Percentiles rank a stretch among this genome's conserved stretches.
phyloP scores from a whole-genome alignment of 768 basidiomycete species.

The Lentinula boryana region DNA sequence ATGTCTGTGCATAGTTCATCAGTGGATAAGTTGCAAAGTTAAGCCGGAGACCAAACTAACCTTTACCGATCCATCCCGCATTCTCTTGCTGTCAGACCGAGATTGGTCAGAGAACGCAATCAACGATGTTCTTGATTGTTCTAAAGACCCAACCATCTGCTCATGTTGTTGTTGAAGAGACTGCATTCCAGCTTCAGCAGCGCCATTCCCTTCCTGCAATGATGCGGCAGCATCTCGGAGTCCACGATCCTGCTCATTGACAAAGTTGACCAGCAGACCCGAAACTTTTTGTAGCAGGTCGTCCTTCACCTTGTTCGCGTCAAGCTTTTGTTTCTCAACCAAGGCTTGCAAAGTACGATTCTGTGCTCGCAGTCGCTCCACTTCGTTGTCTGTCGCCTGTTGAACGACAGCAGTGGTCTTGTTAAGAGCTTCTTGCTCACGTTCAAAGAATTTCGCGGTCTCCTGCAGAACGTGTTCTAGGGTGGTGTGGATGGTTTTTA shows the following conservation, averaged over 20 bases:
- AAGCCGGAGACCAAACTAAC: conserved; percentile 22
- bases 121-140: conserved; percentile 36
- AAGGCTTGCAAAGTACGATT: conserved; percentile 58
- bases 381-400: conserved; percentile 43
- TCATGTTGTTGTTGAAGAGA: conserved; percentile 45
- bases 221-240: conserved; percentile 51
- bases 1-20: conserved; percentile 25
- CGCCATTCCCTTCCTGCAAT: conserved; percentile 49
- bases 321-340: conserved; percentile 60
- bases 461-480: conserved; percentile 57
- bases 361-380: conserved; percentile 60
- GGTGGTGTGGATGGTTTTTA: conserved; percentile 52
- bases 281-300: conserved; percentile 75
- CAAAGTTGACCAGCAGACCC: conserved; percentile 63
- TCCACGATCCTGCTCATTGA: conserved; percentile 59
- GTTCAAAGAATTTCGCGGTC: conserved; percentile 47
- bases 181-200: conserved; percentile 45
- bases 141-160: conserved; percentile 34
- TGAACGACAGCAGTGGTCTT: conserved; percentile 45
- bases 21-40: not conserved
- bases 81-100: conserved; percentile 44
- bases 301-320: conserved; percentile 62
- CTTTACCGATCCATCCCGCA: conserved; percentile 55
- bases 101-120: conserved; percentile 35
- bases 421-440: conserved; percentile 44